Conservation (phyloP, 306 rosid species). For the Leucaena leucocephala region DNA sequence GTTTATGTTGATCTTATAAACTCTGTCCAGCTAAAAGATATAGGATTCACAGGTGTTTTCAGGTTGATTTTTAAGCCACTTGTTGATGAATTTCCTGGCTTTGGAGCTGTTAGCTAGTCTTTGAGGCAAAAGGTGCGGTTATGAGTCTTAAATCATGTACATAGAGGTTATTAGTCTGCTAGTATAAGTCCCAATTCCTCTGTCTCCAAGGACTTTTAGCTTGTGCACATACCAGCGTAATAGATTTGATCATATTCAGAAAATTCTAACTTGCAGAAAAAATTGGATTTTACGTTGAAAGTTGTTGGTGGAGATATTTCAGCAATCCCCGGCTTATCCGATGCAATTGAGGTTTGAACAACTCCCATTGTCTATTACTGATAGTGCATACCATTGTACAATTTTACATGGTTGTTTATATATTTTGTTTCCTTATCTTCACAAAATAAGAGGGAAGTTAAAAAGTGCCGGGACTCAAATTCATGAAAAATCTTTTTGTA, state of each 20-base stretch:
- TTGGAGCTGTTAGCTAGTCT: constrained; percentile 96
- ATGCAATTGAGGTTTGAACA: constrained; percentile 79
- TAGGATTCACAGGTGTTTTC: constrained; percentile 96
- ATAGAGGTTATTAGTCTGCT: neutral
- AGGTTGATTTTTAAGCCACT: constrained; percentile 94
- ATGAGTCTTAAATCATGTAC: neutral
- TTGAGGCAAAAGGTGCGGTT: constrained; percentile 75
- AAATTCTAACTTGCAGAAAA: constrained; percentile 65
- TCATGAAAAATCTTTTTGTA: neutral
- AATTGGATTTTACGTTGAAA: constrained; percentile 84
- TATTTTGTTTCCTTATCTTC: neutral
- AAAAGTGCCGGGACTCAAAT: neutral
- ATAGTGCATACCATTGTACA: constrained; percentile 22
- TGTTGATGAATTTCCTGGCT: constrained; percentile 89
- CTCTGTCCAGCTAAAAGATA: constrained; percentile 73
- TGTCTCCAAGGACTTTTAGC: neutral
- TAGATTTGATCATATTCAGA: constrained; percentile 30
- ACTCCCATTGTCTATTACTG: constrained; percentile 27
- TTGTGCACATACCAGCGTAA: constrained; percentile 5
- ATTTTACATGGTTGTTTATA: constrained; percentile 26
- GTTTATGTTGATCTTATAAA: constrained; percentile 33
- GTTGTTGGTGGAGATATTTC: constrained; percentile 93
- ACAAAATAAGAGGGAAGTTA: neutral
- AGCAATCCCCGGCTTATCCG: constrained; percentile 79
- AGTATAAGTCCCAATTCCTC: constrained; percentile 6